Conservation (phyloP, 495 filamentous ascomycete species). For the Immersiella caudata region DNA sequence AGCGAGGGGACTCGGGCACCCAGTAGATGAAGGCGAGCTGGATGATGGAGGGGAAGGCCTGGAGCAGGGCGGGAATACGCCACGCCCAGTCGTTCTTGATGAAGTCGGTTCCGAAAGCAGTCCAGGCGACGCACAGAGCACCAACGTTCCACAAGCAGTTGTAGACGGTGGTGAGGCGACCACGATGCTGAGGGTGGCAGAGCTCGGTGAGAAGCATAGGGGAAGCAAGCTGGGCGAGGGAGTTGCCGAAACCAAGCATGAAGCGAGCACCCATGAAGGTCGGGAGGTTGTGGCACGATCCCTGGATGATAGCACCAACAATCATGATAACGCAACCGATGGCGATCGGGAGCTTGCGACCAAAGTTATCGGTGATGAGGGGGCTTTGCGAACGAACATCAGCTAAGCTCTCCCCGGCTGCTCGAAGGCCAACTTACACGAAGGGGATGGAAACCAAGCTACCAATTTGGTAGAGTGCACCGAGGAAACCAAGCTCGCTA, state of each 20-base stretch:
- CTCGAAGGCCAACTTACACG: constrained; percentile 50
- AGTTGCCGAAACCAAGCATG: constrained; percentile 62
- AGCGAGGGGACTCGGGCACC: constrained; percentile 64
- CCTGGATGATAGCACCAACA: constrained; percentile 61
- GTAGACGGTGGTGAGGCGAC: constrained; percentile 66
- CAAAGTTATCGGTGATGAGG: constrained; percentile 61
- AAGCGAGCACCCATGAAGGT: constrained; percentile 49
- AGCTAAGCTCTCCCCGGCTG: constrained; percentile 19
- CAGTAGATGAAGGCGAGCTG: constrained; percentile 58
- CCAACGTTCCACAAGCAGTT: constrained; percentile 67
- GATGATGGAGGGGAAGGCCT: constrained; percentile 55
- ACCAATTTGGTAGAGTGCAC: constrained; percentile 70
- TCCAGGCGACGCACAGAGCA: constrained; percentile 55
- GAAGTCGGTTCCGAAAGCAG: constrained; percentile 55
- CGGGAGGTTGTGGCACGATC: constrained; percentile 50
- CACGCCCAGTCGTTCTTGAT: constrained; percentile 56
- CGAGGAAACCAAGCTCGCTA: constrained; percentile 62
- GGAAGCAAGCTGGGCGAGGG: constrained; percentile 61
- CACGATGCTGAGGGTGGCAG: constrained; percentile 68
- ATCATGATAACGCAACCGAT: constrained; percentile 67
- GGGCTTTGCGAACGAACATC: constrained; percentile 47
- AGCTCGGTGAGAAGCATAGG: constrained; percentile 68
- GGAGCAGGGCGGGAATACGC: constrained; percentile 58
- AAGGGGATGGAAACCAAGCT: constrained; percentile 65
- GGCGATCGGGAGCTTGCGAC: constrained; percentile 63